phyloP scores from a whole-genome alignment of 1,139 yeast species.

The Geotrichum klebahnii region DNA sequence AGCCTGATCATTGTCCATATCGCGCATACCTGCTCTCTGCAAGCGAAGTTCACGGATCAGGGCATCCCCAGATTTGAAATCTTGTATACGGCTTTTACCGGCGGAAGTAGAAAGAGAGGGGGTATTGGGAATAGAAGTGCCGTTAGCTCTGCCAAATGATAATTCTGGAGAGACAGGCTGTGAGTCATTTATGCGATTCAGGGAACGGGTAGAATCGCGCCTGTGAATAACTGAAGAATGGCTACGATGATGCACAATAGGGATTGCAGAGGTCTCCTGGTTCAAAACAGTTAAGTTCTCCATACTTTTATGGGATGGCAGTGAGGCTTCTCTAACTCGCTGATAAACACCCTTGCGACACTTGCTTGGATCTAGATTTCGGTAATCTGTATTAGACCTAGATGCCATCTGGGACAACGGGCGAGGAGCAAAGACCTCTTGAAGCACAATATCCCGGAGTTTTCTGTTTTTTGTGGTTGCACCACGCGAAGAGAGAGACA shows the following conservation, averaged over 20 bases:
- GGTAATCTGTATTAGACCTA: constrained; percentile 2
- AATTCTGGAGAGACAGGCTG: constrained; percentile 11
- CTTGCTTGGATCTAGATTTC: neutral
- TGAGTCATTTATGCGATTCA: constrained; percentile 6
- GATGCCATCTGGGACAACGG: neutral
- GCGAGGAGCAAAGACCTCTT: constrained; percentile 63
- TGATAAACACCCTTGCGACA: neutral
- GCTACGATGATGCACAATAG: constrained; percentile 17
- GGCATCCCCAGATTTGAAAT: constrained; percentile 4
- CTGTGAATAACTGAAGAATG: constrained; percentile 15
- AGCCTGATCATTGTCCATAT: constrained; percentile 8
- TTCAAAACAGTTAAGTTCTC: constrained; percentile 13
- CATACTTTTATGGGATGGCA: constrained; percentile 19
- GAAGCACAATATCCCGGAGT: constrained; percentile 60
- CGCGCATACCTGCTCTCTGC: constrained; percentile 19
- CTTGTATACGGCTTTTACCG: constrained; percentile 7
- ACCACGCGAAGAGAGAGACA: constrained; percentile 43
- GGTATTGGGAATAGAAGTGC: constrained; percentile 1
- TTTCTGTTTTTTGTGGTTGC: constrained; percentile 63
- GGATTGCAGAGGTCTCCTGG: neutral
- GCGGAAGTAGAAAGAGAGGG: constrained; percentile 9
- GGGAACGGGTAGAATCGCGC: constrained; percentile 11
- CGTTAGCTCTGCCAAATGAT: neutral
- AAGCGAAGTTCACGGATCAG: constrained; percentile 15
- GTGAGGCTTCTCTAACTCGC: constrained; percentile 5